Evolutionary conservation across 2,329 filamentous ascomycete genomes (phyloP).

Genomic region (Pseudogymnoascus sp.): DNA sequence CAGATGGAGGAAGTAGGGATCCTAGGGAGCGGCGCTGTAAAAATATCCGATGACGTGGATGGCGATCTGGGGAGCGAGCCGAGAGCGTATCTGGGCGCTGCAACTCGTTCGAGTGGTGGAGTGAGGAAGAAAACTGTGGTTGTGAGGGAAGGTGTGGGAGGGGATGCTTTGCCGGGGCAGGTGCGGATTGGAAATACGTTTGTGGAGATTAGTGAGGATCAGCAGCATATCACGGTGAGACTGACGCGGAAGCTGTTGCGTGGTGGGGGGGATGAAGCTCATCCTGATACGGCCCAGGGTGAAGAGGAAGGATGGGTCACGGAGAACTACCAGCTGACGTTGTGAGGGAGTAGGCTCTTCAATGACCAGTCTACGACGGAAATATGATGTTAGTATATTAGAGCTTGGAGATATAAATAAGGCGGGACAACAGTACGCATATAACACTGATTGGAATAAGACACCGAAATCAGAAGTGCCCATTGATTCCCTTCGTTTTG

Average conservation of each 20-base stretch:
- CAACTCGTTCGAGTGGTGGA: not conserved
- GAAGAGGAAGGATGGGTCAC: not conserved
- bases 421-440: no score
- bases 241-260: not conserved
- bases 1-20: not conserved
- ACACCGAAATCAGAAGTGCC: no score
- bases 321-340: not conserved
- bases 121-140: not conserved
- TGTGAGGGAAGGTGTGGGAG: not conserved
- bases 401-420: not conserved
- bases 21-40: not conserved
- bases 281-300: not conserved
- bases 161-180: not conserved
- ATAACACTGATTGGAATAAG: not conserved
- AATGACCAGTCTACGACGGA: not conserved
- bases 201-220: not conserved
- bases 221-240: not conserved
- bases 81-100: not conserved
- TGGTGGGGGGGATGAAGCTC: not conserved
- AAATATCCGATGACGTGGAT: not conserved
- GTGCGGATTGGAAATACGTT: not conserved
- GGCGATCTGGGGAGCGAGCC: not conserved
- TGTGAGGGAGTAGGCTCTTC: not conserved
- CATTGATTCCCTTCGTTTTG: no score
- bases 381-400: not conserved